These are phyloP conservation scores for Diaporthe vexans DNA, from an alignment of 2,329 filamentous ascomycete species.

Conservation along the genomic window DNA sequence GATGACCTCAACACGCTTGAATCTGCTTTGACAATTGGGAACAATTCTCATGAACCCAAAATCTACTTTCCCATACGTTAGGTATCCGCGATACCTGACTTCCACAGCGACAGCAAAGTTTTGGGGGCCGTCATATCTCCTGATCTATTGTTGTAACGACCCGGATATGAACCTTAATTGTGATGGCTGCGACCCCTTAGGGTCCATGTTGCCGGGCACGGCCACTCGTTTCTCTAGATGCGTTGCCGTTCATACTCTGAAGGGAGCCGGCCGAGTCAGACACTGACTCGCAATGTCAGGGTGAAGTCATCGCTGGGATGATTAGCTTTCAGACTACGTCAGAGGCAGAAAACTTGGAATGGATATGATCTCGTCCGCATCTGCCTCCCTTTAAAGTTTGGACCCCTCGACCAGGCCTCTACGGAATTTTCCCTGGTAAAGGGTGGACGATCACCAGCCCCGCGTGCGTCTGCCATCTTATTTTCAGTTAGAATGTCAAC, in stretches of 20 bases:
- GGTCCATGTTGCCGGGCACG: background rate
- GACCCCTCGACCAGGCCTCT: background rate
- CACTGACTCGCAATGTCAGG: constrained; percentile 7
- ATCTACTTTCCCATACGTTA: background rate
- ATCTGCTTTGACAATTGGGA: constrained; percentile 7
- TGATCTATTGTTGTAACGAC: background rate
- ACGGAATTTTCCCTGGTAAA: background rate
- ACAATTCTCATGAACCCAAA: constrained; percentile 9
- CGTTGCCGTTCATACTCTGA: background rate
- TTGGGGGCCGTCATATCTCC: constrained; percentile 8
- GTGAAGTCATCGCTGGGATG: constrained; percentile 14
- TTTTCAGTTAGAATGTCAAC: background rate
- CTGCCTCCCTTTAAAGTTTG: constrained; percentile 23
- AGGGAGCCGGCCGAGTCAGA: background rate
- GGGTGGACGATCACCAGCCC: constrained; percentile 4
- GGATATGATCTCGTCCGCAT: constrained; percentile 2
- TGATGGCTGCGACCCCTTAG: background rate
- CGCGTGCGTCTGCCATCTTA: background rate
- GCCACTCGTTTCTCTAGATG: background rate
- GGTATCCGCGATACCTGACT: background rate
- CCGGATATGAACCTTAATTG: constrained; percentile 15
- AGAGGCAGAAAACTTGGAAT: constrained; percentile 17
- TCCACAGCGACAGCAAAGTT: background rate
- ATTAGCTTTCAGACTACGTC: constrained; percentile 22
- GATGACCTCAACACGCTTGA: background rate